Conservation (phyloP, 2,329 filamentous ascomycete genomes). For the Phyllosticta citribraziliensis region DNA sequence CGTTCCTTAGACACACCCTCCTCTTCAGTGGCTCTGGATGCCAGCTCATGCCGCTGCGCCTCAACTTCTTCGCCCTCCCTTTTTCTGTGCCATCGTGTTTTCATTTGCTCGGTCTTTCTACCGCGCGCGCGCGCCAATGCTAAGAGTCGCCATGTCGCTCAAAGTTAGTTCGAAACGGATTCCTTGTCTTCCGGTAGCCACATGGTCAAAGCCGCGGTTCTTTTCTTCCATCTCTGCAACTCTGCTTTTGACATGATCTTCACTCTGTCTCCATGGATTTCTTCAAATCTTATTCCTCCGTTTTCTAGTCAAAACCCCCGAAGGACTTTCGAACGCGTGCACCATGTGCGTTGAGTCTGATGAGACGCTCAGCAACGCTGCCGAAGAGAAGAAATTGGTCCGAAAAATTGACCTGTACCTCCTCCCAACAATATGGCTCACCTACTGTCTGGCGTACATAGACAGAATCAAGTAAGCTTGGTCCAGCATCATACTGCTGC, state of each 20-base stretch:
- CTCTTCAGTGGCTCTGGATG: background rate
- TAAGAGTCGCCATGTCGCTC: background rate
- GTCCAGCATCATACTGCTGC: background rate
- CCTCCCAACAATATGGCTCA: conserved; percentile 40
- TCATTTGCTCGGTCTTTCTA: background rate
- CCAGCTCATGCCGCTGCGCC: background rate
- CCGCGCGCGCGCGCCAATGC: background rate
- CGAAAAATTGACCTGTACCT: conserved; percentile 37
- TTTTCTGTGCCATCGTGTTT: background rate
- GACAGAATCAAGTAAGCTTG: conserved; percentile 29
- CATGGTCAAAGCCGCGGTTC: conserved; percentile 13
- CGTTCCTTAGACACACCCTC: background rate
- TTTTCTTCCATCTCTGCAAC: conserved; percentile 6
- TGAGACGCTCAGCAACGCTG: conserved; percentile 9
- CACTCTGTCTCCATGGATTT: background rate
- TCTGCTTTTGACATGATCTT: background rate
- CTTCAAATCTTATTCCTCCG: background rate
- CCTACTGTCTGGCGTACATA: conserved; percentile 42
- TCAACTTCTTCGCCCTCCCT: background rate
- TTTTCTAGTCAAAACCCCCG: background rate
- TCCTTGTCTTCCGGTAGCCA: background rate
- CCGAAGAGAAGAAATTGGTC: conserved; percentile 36
- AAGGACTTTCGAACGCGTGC: background rate
- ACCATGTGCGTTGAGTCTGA: background rate
- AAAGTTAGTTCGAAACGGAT: background rate